Evolutionary conservation across 805 yeast species (phyloP), one percentile per base, ranked within the genome.

Genomic region (Yamadazyma kitorensis): DNA sequence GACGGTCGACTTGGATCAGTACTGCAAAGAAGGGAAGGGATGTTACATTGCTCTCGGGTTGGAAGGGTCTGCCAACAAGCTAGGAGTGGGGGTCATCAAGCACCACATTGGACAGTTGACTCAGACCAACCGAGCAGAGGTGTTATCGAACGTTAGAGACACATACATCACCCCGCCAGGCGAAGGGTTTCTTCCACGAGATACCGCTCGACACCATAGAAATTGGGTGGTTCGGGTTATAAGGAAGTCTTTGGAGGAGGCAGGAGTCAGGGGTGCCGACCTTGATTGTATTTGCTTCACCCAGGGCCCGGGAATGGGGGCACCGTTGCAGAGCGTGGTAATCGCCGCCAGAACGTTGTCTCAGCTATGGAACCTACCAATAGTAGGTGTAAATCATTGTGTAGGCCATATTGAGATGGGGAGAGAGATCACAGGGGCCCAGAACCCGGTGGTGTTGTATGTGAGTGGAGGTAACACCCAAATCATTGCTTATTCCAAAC

Each of bases 241-340:
- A 24, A 78, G 78, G 47, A 51, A 51, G 19, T 83, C 98, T 0
- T 51, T 93, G 26, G 55, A 56, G 2, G 89, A 81, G 26, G 82
- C 94, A 2, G 57, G 61, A 0, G 50, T 86, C 5, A 45, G 49
- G 2, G 66, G 72, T 5, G 40, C 47, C 6, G 84, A 84, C 29
- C 51, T 82, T 5, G 89, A 84, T 58, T 81, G 85, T 31, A 84
- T 93, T 31, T 87, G 96, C 57, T 93, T 93, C 57, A 93, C 98
- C 1, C 94, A 85, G 59, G 98, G 98, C 4, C 99, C 98, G 0
- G 99, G 99, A 1, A 93, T 93, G 98, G 99, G 99, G 2, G 98
- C 98, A 1, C 99, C 99, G 0, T 64, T 93, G 34, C 95, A 93
- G 49, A 79, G 91, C 36, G 96, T 88, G 24, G 98, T 83, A 3